These are phyloP conservation scores for Telopea speciosissima DNA, from an alignment of 177 flowering plant genomes.

Conservation along the genomic window DNA sequence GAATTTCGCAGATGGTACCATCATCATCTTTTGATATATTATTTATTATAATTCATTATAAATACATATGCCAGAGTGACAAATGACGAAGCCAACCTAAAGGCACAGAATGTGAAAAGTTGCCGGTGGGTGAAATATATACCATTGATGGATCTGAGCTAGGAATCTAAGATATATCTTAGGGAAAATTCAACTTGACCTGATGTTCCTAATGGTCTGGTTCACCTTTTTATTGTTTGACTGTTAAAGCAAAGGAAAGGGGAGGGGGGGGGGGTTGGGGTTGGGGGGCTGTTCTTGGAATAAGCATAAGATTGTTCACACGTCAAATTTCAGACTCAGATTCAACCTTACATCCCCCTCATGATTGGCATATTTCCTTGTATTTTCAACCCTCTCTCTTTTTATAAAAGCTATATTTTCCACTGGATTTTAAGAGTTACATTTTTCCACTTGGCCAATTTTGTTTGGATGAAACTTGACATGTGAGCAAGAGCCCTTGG, in stretches of 20 bases:
- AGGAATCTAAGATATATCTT: background rate
- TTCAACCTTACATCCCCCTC: too few relatives aligned
- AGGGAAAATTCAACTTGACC: background rate
- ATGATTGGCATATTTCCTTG: too few relatives aligned
- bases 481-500: too few relatives aligned
- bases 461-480: too few relatives aligned
- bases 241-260: background rate
- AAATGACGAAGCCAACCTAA: background rate
- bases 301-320: too few relatives aligned
- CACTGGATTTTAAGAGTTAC: too few relatives aligned
- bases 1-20: conserved; percentile 58
- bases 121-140: background rate
- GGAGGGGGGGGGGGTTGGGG: too few relatives aligned
- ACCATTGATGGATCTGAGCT: background rate
- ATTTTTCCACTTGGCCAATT: too few relatives aligned
- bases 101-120: background rate
- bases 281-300: too few relatives aligned
- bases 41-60: background rate
- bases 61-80: background rate
- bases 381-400: too few relatives aligned
- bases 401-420: too few relatives aligned
- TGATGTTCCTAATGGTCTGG: background rate
- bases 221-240: background rate
- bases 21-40: background rate
- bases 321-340: too few relatives aligned